Base-by-base conservation (phyloP, 192 early-diverging fungal genomes). In the Umbelopsis ramanniana region DNA sequence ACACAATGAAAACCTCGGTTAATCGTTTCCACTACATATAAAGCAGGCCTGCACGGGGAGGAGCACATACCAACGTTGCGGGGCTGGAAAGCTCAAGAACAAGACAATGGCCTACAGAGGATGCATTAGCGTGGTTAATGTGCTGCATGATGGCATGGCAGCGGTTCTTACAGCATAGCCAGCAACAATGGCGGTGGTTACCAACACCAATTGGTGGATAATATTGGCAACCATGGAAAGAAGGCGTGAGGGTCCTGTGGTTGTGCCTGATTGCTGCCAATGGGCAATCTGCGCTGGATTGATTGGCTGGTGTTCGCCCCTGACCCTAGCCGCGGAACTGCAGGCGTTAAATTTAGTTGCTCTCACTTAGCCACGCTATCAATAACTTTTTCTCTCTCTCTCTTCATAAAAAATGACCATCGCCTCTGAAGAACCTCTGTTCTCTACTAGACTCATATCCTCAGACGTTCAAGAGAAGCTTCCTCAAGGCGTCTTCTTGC, bases 401-500 rank as follows among this genome's bases (percentile, higher is more conserved):
- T 66, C 23, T 40, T 38, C 26, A 66, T 21, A 46, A 68, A n/a
- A 29, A 37, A 45, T 68, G n/a, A 68, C 66, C 17, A 21, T 46
- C 45, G 23, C 33, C 8, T 47, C 46, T 14, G 37, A 38, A 33
- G 37, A 52, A 24, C 33, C 47, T 17, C 21, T 70, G 10, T 70
- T 70, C n/a, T 53, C 48, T 14, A 68, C 76, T 11, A 75, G 57
- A 52, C 84, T 93, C 63, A 94, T 96, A 76, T 94, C 92, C 48
- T 52, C 84, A 17, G 77, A 88, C 4, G 85, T 92, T 9, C 83
- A 79, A 52, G 81, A 75, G 6, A 69, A 78, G 37, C 80, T 96
- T 35, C 90, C 90, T 23, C 73, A 77, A 21, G 92, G 89, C 50
- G 93, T 94, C 79, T 67, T 81, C 6, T 76, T 97, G 21, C 84